phyloP scores from a whole-genome alignment of 768 basidiomycete species.

The Boletus rex-veris region DNA sequence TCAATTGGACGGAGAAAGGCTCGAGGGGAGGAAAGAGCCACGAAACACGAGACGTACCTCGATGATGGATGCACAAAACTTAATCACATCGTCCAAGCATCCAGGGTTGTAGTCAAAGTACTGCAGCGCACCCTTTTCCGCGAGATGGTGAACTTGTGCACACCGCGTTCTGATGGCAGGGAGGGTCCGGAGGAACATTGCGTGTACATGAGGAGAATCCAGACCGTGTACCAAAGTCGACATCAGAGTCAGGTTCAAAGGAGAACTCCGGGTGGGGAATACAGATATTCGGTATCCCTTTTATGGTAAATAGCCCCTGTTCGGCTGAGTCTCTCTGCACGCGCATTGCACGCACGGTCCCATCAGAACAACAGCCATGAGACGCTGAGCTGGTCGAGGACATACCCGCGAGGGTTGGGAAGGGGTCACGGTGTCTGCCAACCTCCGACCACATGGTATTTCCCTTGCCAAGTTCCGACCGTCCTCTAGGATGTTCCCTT shows the following conservation, averaged over 20 bases:
- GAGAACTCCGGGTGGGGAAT: not conserved
- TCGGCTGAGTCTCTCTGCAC: too few species aligned
- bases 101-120: conserved; percentile 86
- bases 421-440: too few species aligned
- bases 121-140: conserved; percentile 66
- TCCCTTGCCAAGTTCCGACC: too few species aligned
- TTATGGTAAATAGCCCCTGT: conserved; percentile 15
- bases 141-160: conserved; percentile 71
- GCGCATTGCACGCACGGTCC: too few species aligned
- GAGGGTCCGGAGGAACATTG: conserved; percentile 76
- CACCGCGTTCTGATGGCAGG: conserved; percentile 91
- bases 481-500: too few species aligned
- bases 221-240: not conserved
- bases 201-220: conserved; percentile 25
- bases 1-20: conserved; percentile 1
- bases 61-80: conserved; percentile 76
- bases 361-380: too few species aligned
- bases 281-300: not conserved
- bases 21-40: not conserved
- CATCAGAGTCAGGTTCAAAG: not conserved
- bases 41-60: conserved; percentile 43
- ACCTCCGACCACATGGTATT: too few species aligned
- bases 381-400: too few species aligned
- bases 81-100: conserved; percentile 63
- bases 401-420: too few species aligned